Conservation (phyloP, 495 filamentous ascomycete genomes). For the Neurospora tetraspora region DNA sequence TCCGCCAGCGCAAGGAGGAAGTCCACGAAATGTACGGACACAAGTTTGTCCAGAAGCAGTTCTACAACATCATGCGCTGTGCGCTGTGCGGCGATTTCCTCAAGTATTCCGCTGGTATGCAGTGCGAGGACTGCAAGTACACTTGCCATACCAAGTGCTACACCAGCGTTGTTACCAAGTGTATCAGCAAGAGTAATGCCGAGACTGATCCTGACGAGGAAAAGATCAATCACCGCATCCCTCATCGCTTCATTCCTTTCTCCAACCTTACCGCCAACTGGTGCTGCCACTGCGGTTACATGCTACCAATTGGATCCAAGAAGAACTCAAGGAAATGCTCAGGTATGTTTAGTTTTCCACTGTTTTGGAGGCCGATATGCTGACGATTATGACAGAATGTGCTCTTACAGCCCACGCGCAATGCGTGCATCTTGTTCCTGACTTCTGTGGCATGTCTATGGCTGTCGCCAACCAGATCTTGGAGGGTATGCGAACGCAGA, state of each 20-base stretch:
- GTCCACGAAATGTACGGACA: slow-evolving; percentile 97
- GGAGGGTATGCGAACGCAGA: slow-evolving; percentile 51
- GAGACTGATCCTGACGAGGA: slow-evolving; percentile 97
- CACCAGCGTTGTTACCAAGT: slow-evolving; percentile 95
- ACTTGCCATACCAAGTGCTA: slow-evolving; percentile 98
- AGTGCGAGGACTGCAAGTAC: slow-evolving; percentile 99
- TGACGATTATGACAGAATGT: slow-evolving; percentile 59
- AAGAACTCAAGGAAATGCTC: slow-evolving; percentile 88
- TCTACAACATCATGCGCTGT: slow-evolving; percentile 99
- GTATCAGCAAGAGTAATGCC: slow-evolving; percentile 98
- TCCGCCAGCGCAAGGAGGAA: slow-evolving; percentile 93
- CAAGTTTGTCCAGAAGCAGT: slow-evolving; percentile 95
- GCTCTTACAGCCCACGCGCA: slow-evolving; percentile 80
- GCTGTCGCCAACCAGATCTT: slow-evolving; percentile 90
- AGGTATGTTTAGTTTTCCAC: slow-evolving; percentile 44
- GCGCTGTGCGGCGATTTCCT: slow-evolving; percentile 96
- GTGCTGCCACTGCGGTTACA: slow-evolving; percentile 98
- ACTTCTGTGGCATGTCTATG: slow-evolving; percentile 99
- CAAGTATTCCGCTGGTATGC: slow-evolving; percentile 97
- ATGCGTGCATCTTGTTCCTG: slow-evolving; percentile 91
- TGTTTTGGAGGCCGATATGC: background rate
- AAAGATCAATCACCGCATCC: slow-evolving; percentile 98
- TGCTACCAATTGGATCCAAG: slow-evolving; percentile 81
- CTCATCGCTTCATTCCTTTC: slow-evolving; percentile 89
- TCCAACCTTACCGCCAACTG: slow-evolving; percentile 97